Base-by-base conservation (phyloP, 2,329 filamentous ascomycete genomes). In the Macroventuria anomochaeta region DNA sequence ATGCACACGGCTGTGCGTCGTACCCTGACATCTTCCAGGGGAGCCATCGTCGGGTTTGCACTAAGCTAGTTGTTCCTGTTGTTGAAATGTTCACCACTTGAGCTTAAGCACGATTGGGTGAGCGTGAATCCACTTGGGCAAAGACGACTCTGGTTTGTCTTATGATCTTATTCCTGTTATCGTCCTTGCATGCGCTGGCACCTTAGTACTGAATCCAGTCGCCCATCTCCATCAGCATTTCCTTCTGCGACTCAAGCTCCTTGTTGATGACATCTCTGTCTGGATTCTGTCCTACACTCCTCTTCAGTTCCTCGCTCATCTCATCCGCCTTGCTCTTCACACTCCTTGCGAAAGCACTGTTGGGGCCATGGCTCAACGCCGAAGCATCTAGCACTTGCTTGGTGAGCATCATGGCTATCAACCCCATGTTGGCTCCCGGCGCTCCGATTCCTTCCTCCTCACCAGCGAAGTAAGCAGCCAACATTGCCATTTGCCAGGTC, bases 391-490 rank as follows among this genome's bases (percentile, higher is more conserved):
- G 53, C 6, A 79, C 69, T 58, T 80, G 76, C 21, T 70, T 68
- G 15, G 80, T 62, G 34, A 81, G 68, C 42, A 75, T 76, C 62
- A 74, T 75, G 5, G 76, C 68, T 18, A 81, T 74, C 15, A 77
- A 62, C 1, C 71, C 69, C 61, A 78, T 74, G 46, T 81, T 75
- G 3, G 77, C 58, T 3, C 72, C 69, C 7, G 69, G 66, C 7
- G 65, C 65, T 31, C 65, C 61, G 7, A 66, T 48, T 10, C 58
- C 59, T 7, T 59, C 66, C 32, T 71, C 63, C 6, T 57, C 53
- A 29, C 63, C 59, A 29, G 66, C 58, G 58, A 70, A 56, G 29
- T 73, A 72, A 15, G 73, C 61, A 3, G 73, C 68, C 21, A 77
- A 50, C 67, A 71, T 75, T 1, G 71, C 71, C 55, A 75, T 70